Conservation (phyloP, 805 yeast genomes). For the Myxozyma monticola region DNA sequence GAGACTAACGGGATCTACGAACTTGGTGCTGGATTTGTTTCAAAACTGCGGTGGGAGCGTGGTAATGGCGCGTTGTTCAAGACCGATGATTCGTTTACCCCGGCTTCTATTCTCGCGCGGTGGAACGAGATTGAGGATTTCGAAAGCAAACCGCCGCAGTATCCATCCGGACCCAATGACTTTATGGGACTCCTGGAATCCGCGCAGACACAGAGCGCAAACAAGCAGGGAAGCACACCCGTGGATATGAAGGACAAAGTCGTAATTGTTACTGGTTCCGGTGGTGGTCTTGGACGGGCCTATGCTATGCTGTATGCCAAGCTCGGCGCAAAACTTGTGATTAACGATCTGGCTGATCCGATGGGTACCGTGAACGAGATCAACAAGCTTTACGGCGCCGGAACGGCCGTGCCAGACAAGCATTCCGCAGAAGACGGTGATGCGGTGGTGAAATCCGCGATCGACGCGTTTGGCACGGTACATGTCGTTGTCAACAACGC, state of each 20-base stretch:
- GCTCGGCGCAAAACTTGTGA: conserved; percentile 93
- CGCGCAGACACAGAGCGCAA: conserved; percentile 52
- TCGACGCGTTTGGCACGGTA: conserved; percentile 74
- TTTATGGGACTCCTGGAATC: conserved; percentile 60
- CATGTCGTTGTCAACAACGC: conserved; percentile 91
- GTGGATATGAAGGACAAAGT: conserved; percentile 77
- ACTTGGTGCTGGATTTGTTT: conserved; percentile 91
- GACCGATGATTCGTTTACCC: conserved; percentile 74
- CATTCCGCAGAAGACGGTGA: conserved; percentile 83
- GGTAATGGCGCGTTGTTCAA: conserved; percentile 81
- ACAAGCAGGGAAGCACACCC: conserved; percentile 54
- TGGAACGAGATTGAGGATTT: conserved; percentile 66
- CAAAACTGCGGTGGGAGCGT: conserved; percentile 94
- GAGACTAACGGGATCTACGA: conserved; percentile 80
- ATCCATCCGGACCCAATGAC: conserved; percentile 74
- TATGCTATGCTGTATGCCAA: conserved; percentile 83
- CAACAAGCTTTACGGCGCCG: conserved; percentile 55
- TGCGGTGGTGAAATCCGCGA: conserved; percentile 72
- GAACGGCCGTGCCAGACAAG: conserved; percentile 77
- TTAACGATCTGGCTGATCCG: conserved; percentile 83
- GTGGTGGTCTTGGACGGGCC: conserved; percentile 89
- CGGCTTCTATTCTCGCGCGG: conserved; percentile 74
- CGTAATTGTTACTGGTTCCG: conserved; percentile 92
- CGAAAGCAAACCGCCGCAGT: conserved; percentile 54
- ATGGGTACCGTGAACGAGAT: conserved; percentile 73